Conservation (phyloP, 2,329 filamentous ascomycete species). For the Talaromyces sp. region DNA sequence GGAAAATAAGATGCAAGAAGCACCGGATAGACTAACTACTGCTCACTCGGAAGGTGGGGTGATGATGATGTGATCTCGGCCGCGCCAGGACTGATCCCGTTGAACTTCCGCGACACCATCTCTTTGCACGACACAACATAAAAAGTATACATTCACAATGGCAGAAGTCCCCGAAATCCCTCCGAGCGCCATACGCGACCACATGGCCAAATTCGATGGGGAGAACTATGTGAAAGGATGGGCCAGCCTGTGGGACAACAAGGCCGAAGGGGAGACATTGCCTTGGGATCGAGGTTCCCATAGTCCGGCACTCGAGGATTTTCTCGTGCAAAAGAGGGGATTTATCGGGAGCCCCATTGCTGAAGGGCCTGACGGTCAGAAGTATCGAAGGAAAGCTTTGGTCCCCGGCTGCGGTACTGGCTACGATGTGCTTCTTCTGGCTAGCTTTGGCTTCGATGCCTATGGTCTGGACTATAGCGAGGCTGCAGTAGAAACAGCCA, state of each 20-base stretch:
- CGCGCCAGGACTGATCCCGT: neutral
- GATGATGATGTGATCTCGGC: neutral
- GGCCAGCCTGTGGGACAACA: conserved; percentile 53
- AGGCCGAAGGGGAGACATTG: conserved; percentile 43
- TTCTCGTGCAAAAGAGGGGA: conserved; percentile 37
- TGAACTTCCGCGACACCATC: neutral
- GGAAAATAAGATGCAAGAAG: too few relatives aligned
- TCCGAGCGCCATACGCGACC: conserved; percentile 24
- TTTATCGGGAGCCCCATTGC: conserved; percentile 32
- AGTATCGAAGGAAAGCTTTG: conserved; percentile 53
- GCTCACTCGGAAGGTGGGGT: neutral
- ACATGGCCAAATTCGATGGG: conserved; percentile 40
- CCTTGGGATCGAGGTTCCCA: conserved; percentile 58
- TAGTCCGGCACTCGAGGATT: conserved; percentile 57
- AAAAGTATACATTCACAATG: neutral
- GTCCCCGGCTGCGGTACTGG: conserved; percentile 66
- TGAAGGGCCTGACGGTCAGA: conserved; percentile 16
- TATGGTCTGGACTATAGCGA: conserved; percentile 67
- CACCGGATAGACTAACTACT: too few relatives aligned
- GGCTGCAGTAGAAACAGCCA: conserved; percentile 40
- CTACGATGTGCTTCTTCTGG: conserved; percentile 73
- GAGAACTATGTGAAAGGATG: conserved; percentile 45
- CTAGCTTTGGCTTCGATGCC: conserved; percentile 70
- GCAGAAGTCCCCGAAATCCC: neutral
- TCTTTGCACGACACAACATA: neutral